Percentiles rank a stretch among this genome's conserved stretches.
These are phyloP conservation scores for Gonapodya prolifera DNA, from an alignment of 192 early-diverging fungal genomes.

Conservation along the genomic window DNA sequence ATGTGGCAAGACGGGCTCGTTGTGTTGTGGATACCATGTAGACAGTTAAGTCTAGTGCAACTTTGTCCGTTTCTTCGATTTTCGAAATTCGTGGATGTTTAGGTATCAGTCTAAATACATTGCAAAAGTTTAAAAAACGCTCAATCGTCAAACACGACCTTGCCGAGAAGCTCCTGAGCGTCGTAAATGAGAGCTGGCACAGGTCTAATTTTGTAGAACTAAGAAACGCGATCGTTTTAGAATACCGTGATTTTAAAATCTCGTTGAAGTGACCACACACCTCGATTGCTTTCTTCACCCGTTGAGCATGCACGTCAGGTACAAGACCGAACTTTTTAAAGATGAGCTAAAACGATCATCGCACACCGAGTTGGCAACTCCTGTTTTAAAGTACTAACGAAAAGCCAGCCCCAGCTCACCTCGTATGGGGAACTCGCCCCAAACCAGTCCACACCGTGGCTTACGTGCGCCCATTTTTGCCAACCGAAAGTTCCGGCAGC, in stretches of 20 bases:
- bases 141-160: background rate
- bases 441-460: slow-evolving; percentile 80
- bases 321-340: slow-evolving; percentile 77
- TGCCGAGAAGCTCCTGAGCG: background rate
- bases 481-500: slow-evolving; percentile 80
- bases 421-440: slow-evolving; percentile 70
- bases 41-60: no score
- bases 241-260: background rate
- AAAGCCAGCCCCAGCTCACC: background rate
- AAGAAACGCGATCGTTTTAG: background rate
- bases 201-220: background rate
- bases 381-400: no score
- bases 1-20: no score
- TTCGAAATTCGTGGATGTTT: no score
- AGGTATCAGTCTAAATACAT: no score
- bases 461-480: slow-evolving; percentile 78
- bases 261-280: background rate
- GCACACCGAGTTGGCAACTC: no score
- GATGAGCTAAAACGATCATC: slow-evolving; percentile 29
- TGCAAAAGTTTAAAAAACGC: no score
- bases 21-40: no score
- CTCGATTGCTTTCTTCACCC: slow-evolving; percentile 66
- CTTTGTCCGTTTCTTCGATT: no score
- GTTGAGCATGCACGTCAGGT: slow-evolving; percentile 52
- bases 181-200: background rate